Base-by-base conservation (phyloP, 345 rosid genomes). In the Eucalyptus guilfoylei region DNA sequence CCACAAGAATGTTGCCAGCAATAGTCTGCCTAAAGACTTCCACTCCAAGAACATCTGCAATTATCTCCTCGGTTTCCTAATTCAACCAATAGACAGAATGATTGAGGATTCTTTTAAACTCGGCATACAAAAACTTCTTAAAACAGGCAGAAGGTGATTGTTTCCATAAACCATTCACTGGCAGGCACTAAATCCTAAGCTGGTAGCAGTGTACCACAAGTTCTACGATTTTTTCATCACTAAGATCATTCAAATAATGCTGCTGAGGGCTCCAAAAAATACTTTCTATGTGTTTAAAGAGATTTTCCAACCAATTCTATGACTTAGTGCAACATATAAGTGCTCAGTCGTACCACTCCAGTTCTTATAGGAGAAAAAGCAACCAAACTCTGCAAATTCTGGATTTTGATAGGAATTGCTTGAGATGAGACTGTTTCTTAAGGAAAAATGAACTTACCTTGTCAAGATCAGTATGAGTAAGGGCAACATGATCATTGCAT, bases 401-500 rank as follows among this genome's bases (percentile, higher is more conserved):
- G 28, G 4, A 26, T 26, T 47, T 34, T 5, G 13, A 49, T 48
- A 37, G 52, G 26, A 86, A 15, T 80, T 62, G 58, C 24, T n/a
- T 24, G 40, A 21, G 10, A 48, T 3, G 42, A 76, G 47, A 76
- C 30, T 40, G 47, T 49, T 86, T 26, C 87, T 26, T 17, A 42
- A 69, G 30, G 15, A n/a, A 62, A 80, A 24, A 86, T 37, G 87
- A 8, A 17, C 88, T 88, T 92, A 95, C 97, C 93, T 37, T 94
- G 93, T 96, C 99, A 85, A 97, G 96, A 90, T 98, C 99, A 17
- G 98, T 96, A 93, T 98, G 99, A 14, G 98, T 94, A 90, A 97
- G 95, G 86, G 99, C 99, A 83, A 96, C 99, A 91, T 97, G 96
- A 88, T 98, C 99, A 92, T 98, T 97, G 95, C 99, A 98, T 52